Percentiles rank a stretch among this genome's conserved stretches.
These are phyloP conservation scores for Stagonosporopsis cucurbitacearum DNA, from an alignment of 2,329 filamentous ascomycete genomes.

Conservation along the genomic window DNA sequence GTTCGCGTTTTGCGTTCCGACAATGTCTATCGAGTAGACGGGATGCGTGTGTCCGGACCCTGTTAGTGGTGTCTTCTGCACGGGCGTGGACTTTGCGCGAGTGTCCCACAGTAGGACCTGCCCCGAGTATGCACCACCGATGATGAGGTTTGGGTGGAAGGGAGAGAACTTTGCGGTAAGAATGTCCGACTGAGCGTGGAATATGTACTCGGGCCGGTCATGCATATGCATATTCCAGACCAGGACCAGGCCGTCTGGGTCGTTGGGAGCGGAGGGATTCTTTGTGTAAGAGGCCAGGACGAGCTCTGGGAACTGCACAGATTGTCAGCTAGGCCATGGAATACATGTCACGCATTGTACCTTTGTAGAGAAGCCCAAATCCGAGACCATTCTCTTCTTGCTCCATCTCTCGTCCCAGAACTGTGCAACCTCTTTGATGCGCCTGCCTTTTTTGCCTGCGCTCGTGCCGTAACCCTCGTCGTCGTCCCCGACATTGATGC, in stretches of 20 bases:
- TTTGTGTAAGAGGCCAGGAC: constrained; percentile 96
- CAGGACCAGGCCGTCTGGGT: constrained; percentile 90
- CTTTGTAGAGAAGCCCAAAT: constrained; percentile 93
- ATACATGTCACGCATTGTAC: constrained; percentile 46
- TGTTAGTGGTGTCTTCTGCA: constrained; percentile 94
- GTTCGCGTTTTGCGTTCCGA: constrained; percentile 97
- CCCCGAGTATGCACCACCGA: constrained; percentile 94
- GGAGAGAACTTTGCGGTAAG: constrained; percentile 97
- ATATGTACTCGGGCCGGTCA: constrained; percentile 92
- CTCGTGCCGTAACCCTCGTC: constrained; percentile 74
- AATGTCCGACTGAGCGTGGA: constrained; percentile 95
- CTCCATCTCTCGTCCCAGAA: constrained; percentile 97
- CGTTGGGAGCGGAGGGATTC: constrained; percentile 91
- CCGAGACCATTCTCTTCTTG: constrained; percentile 96
- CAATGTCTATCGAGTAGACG: constrained; percentile 92
- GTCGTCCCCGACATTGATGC: constrained; percentile 79
- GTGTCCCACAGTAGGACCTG: constrained; percentile 98
- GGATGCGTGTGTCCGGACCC: constrained; percentile 96
- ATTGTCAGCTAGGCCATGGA: constrained; percentile 24
- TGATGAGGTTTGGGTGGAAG: constrained; percentile 94
- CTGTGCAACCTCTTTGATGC: constrained; percentile 86
- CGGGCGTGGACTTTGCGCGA: constrained; percentile 78
- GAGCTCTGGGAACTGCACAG: constrained; percentile 77
- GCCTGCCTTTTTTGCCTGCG: constrained; percentile 72
- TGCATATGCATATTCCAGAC: constrained; percentile 98